These are phyloP conservation scores for Populus trichocarpa DNA, from an alignment of 441 rosid species.

Conservation along the genomic window DNA sequence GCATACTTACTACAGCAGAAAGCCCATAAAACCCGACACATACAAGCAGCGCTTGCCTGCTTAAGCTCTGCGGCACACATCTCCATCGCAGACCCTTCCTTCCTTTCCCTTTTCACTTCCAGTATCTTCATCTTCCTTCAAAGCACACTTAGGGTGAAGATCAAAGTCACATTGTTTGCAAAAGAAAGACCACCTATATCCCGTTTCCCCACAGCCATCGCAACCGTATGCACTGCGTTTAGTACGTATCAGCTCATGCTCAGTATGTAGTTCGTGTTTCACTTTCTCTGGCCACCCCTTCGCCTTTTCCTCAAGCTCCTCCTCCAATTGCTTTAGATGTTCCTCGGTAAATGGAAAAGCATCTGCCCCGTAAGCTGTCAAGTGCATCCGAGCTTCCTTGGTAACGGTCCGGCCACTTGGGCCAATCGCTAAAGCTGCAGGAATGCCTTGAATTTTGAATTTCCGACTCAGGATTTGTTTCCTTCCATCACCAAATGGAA, in stretches of 20 bases:
- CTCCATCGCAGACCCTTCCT: slow-evolving; percentile 16
- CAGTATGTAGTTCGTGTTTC: slow-evolving; percentile 22
- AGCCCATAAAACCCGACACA: neutral
- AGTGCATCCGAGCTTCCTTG: slow-evolving; percentile 15
- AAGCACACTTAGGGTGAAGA: slow-evolving; percentile 31
- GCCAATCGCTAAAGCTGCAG: slow-evolving; percentile 31
- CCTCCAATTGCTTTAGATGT: slow-evolving; percentile 19
- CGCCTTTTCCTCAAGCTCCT: slow-evolving; percentile 19
- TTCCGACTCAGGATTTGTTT: slow-evolving; percentile 9
- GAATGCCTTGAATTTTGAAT: slow-evolving; percentile 31
- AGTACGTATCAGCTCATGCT: slow-evolving; percentile 25
- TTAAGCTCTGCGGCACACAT: slow-evolving; percentile 16
- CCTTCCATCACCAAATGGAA: slow-evolving; percentile 33
- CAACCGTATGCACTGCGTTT: slow-evolving; percentile 15
- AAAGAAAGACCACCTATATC: slow-evolving; percentile 16
- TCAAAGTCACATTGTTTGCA: slow-evolving; percentile 24
- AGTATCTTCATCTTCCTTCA: slow-evolving; percentile 6
- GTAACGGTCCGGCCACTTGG: slow-evolving; percentile 23
- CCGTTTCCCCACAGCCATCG: slow-evolving; percentile 19
- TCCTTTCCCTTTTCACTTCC: slow-evolving; percentile 2
- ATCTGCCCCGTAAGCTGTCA: slow-evolving; percentile 25
- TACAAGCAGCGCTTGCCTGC: neutral
- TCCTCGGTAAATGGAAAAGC: slow-evolving; percentile 36
- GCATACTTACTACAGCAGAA: neutral
- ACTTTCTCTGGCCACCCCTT: slow-evolving; percentile 33